Conservation (phyloP, 1,284 basidiomycete species). For the Cryptococcus maquisensis region DNA sequence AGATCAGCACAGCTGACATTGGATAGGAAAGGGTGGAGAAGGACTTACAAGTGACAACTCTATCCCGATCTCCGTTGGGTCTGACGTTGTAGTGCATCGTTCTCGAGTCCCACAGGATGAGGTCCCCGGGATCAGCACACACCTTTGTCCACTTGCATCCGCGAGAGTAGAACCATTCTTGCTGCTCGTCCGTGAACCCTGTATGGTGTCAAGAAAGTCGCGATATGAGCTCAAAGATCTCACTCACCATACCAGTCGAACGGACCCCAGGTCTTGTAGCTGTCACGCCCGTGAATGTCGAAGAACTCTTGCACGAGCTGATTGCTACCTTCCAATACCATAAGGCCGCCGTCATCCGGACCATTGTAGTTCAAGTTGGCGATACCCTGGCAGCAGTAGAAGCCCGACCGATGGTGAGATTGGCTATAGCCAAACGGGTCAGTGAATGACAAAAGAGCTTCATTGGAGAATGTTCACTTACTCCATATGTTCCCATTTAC, state of each 20-base stretch:
- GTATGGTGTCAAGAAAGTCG: background rate
- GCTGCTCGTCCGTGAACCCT: conserved; percentile 27
- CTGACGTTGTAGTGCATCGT: conserved; percentile 20
- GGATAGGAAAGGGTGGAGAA: background rate
- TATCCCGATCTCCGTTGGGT: conserved; percentile 16
- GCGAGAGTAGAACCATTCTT: conserved; percentile 31
- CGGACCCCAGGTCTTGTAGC: conserved; percentile 28
- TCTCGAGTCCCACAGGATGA: conserved; percentile 31
- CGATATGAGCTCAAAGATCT: background rate
- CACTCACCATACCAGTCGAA: conserved; percentile 22
- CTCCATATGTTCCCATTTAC: conserved; percentile 25
- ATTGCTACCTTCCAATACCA: conserved; percentile 35
- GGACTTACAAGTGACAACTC: conserved; percentile 18
- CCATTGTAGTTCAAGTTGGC: conserved; percentile 42
- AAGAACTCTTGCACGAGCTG: conserved; percentile 28
- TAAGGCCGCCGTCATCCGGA: conserved; percentile 48
- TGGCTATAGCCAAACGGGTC: conserved; percentile 14
- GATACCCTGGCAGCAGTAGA: conserved; percentile 48
- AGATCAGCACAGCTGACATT: background rate
- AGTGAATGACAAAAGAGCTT: background rate
- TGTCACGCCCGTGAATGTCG: conserved; percentile 28
- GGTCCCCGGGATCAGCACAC: conserved; percentile 23
- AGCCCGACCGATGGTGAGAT: conserved; percentile 35
- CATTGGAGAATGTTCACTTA: background rate
- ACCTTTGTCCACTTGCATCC: conserved; percentile 35